Evolutionary conservation across 75 land plant species (phyloP).

Genomic region (Selaginella tamariscina): DNA sequence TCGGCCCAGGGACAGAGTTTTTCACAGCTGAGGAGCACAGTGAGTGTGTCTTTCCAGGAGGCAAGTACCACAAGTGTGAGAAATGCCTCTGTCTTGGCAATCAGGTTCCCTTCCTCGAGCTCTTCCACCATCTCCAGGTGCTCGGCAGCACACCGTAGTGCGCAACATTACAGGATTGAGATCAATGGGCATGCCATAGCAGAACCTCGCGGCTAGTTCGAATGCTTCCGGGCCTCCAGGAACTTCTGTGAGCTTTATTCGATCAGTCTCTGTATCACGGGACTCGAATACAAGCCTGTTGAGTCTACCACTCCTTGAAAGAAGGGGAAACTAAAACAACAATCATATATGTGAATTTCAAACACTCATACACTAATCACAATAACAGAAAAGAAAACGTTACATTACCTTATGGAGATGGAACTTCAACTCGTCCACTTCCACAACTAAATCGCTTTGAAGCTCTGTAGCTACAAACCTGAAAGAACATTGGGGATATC

Average conservation of each 20-base stretch:
- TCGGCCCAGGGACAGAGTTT: slow-evolving; percentile 74
- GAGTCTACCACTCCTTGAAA: slow-evolving; percentile 61
- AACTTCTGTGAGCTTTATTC: slow-evolving; percentile 39
- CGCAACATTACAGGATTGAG: slow-evolving; percentile 60
- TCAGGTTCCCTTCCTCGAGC: slow-evolving; percentile 72
- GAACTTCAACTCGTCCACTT: slow-evolving; percentile 46
- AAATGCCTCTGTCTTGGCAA: slow-evolving; percentile 73
- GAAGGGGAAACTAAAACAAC: slow-evolving; percentile 59
- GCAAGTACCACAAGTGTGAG: slow-evolving; percentile 56
- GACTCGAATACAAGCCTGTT: slow-evolving; percentile 57
- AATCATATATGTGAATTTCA: no score
- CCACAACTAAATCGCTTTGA: slow-evolving; percentile 60
- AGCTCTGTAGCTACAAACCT: slow-evolving; percentile 71
- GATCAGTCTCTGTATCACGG: slow-evolving; percentile 25
- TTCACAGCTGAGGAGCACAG: slow-evolving; percentile 64
- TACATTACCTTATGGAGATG: slow-evolving; percentile 62
- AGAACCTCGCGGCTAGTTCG: slow-evolving; percentile 77
- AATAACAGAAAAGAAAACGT: slow-evolving; percentile 4
- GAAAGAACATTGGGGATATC: not conserved
- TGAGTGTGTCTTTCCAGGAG: slow-evolving; percentile 76
- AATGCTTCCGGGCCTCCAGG: slow-evolving; percentile 75
- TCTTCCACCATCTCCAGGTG: slow-evolving; percentile 85
- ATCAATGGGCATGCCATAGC: slow-evolving; percentile 69
- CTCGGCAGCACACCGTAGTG: slow-evolving; percentile 68
- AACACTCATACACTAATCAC: no score